phyloP scores from a whole-genome alignment of 805 yeast species.

The Barnettozyma populi region DNA sequence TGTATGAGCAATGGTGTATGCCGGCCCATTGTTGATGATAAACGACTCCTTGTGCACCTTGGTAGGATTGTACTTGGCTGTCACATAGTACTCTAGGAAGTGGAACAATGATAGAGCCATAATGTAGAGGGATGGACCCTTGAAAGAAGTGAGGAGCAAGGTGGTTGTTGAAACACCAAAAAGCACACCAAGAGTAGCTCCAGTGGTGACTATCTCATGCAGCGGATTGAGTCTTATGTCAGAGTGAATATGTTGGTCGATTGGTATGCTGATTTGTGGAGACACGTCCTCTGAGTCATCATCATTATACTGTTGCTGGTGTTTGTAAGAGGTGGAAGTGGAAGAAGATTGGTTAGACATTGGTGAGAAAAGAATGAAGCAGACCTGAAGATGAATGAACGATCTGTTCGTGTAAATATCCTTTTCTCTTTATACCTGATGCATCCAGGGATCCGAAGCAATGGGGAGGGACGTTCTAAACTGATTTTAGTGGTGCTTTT shows the following conservation, averaged over 20 bases:
- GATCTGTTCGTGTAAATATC: background rate
- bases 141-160: conserved; percentile 25
- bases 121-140: conserved; percentile 43
- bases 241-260: conserved; percentile 18
- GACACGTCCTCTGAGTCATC: background rate
- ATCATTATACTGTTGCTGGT: background rate
- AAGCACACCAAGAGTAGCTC: conserved; percentile 38
- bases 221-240: conserved; percentile 36
- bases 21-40: conserved; percentile 56
- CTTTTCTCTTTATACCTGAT: background rate
- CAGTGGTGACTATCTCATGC: conserved; percentile 38
- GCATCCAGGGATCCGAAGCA: too few species aligned
- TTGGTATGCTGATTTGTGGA: background rate
- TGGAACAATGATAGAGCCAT: conserved; percentile 60
- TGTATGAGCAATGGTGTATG: conserved; percentile 52
- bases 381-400: background rate
- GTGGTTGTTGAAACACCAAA: conserved; percentile 35
- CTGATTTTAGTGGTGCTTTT: too few species aligned
- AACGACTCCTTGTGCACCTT: conserved; percentile 69
- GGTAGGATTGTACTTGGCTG: conserved; percentile 66
- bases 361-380: background rate
- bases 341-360: background rate
- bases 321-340: too few species aligned
- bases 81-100: conserved; percentile 72
- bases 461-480: too few species aligned